Evolutionary conservation across 768 basidiomycete genomes (phyloP).

Genomic region (Russula olivacea): DNA sequence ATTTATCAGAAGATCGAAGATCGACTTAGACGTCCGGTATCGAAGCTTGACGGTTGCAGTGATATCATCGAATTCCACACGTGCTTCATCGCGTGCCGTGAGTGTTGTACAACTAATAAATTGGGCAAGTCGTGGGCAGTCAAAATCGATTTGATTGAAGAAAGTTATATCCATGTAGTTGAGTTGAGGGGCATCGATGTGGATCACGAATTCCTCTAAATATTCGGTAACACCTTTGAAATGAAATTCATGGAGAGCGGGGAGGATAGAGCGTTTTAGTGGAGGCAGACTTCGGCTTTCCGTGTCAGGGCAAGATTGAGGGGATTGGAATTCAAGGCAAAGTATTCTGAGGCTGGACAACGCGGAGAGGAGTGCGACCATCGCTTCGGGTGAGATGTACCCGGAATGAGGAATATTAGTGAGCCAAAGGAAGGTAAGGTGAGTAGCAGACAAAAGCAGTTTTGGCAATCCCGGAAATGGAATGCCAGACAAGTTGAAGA

Average conservation of each 20-base stretch:
- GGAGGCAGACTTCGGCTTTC: background rate
- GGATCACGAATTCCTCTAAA: background rate
- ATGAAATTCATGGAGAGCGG: background rate
- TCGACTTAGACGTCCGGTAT: too few relatives aligned
- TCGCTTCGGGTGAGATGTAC: background rate
- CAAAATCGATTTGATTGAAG: background rate
- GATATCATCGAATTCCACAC: too few relatives aligned
- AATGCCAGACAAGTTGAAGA: background rate
- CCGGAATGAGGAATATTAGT: background rate
- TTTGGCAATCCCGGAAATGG: background rate
- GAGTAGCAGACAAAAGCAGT: background rate
- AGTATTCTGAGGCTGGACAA: background rate
- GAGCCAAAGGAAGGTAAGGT: background rate
- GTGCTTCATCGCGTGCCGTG: too few relatives aligned
- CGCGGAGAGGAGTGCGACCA: background rate
- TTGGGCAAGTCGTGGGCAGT: too few relatives aligned
- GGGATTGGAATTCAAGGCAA: background rate
- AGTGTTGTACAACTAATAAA: too few relatives aligned
- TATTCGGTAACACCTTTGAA: background rate
- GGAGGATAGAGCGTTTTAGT: too few relatives aligned
- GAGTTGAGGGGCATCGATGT: background rate
- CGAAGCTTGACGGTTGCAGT: too few relatives aligned
- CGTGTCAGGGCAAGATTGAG: background rate
- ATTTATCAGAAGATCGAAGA: too few relatives aligned
- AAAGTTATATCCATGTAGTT: rapidly evolving